Conservation (phyloP, 1,284 basidiomycete genomes). For the Naganishia cerealis region DNA sequence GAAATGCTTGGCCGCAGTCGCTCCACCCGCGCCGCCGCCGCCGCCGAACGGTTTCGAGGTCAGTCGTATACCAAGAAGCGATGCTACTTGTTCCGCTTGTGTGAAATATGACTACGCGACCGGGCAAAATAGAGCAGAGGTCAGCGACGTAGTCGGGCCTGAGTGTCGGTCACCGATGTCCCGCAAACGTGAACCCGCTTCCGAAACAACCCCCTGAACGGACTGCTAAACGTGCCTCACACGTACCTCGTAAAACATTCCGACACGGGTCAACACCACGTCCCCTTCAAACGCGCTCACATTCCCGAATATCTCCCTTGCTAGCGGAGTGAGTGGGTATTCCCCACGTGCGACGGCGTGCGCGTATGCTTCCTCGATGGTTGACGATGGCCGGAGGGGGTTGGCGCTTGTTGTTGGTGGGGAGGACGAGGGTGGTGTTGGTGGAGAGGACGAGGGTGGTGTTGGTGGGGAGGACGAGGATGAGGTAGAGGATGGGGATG, state of each 20-base stretch:
- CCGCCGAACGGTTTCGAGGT: conserved; percentile 56
- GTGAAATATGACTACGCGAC: conserved; percentile 79
- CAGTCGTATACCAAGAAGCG: conserved; percentile 75
- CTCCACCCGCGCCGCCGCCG: not conserved
- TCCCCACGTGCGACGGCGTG: conserved; percentile 37
- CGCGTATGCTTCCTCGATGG: conserved; percentile 10
- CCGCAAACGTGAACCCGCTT: too few species aligned
- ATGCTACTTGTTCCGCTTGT: conserved; percentile 76
- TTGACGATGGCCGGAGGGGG: too few species aligned
- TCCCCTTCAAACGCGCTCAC: conserved; percentile 78
- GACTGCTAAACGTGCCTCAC: too few species aligned
- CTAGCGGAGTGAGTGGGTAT: conserved; percentile 57
- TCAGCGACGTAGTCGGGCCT: not conserved
- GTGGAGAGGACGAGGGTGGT: not conserved
- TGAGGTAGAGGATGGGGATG: not conserved
- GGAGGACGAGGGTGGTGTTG: not conserved
- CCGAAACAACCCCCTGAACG: not conserved
- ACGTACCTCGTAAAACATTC: conserved; percentile 90
- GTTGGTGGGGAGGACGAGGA: not conserved
- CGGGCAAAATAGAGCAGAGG: not conserved
- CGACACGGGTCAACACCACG: conserved; percentile 82
- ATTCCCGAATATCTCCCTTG: conserved; percentile 69
- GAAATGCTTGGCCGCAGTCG: conserved; percentile 49
- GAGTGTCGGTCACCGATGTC: not conserved
- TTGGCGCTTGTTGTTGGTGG: too few species aligned